Evolutionary conservation across 129 eudicot species (phyloP).

Genomic region (Flaveria linearis): DNA sequence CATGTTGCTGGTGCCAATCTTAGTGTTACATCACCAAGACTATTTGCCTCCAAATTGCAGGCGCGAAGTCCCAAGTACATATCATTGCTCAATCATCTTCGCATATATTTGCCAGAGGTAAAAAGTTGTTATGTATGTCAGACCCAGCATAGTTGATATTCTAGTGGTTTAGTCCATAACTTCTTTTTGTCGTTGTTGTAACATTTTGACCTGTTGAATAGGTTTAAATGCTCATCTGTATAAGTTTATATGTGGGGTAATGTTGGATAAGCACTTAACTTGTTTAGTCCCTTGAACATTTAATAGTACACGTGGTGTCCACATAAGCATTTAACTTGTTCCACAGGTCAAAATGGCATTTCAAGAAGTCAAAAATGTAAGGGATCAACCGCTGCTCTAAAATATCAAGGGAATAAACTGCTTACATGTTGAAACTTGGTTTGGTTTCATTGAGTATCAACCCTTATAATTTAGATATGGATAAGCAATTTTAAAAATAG

Average conservation of each 20-base stretch:
- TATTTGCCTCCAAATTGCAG: constrained; percentile 84
- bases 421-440: neutral
- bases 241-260: neutral
- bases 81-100: constrained; percentile 92
- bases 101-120: constrained; percentile 98
- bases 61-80: constrained; percentile 96
- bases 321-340: neutral
- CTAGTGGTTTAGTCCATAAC: constrained; percentile 7
- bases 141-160: neutral
- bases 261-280: neutral
- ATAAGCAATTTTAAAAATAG: neutral
- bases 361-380: neutral
- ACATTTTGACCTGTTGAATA: neutral
- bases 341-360: neutral
- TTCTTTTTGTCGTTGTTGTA: neutral
- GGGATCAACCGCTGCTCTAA: neutral
- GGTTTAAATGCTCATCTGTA: neutral
- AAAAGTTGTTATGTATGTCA: neutral
- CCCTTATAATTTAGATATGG: neutral
- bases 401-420: neutral
- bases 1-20: constrained; percentile 77
- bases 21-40: constrained; percentile 77
- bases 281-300: neutral
- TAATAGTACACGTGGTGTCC: neutral
- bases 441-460: neutral